Percentiles rank a stretch among this genome's conserved stretches.
These are phyloP conservation scores for Trichoderma aggressivum DNA, from an alignment of 2,329 filamentous ascomycete genomes.

Conservation along the genomic window DNA sequence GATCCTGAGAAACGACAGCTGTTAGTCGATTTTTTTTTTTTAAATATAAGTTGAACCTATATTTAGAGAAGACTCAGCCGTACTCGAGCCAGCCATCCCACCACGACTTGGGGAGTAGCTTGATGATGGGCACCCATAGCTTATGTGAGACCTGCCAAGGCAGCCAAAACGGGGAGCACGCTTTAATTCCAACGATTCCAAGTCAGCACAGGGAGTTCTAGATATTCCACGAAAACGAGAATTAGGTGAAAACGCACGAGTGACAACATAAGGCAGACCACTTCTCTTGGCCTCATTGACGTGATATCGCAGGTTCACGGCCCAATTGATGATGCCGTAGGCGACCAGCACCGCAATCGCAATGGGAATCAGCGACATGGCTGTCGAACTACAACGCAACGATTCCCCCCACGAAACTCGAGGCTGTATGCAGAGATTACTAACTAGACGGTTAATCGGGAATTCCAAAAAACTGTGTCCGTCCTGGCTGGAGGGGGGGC, in stretches of 20 bases:
- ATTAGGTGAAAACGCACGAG: conserved; percentile 43
- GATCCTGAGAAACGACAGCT: conserved; percentile 37
- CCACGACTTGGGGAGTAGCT: conserved; percentile 50
- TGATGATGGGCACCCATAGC: conserved; percentile 55
- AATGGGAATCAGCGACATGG: conserved; percentile 35
- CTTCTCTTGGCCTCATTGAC: conserved; percentile 49
- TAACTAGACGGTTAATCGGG: background rate
- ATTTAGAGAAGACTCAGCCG: conserved; percentile 26
- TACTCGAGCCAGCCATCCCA: conserved; percentile 61
- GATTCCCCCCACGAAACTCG: background rate
- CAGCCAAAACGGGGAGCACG: conserved; percentile 47
- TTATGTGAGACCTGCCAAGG: conserved; percentile 54
- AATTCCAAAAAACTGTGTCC: background rate
- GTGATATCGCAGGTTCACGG: conserved; percentile 41
- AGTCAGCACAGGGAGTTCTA: background rate
- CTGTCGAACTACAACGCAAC: background rate
- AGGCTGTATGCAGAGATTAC: background rate
- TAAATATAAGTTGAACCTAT: background rate
- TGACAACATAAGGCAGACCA: conserved; percentile 51
- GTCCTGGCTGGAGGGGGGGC: background rate
- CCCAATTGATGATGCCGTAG: conserved; percentile 33
- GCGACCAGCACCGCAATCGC: conserved; percentile 33
- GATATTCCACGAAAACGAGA: background rate
- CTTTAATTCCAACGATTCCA: conserved; percentile 30
- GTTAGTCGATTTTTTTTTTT: background rate